phyloP scores from a whole-genome alignment of 208 protist genomes.

The Leishmania amazonensis region DNA sequence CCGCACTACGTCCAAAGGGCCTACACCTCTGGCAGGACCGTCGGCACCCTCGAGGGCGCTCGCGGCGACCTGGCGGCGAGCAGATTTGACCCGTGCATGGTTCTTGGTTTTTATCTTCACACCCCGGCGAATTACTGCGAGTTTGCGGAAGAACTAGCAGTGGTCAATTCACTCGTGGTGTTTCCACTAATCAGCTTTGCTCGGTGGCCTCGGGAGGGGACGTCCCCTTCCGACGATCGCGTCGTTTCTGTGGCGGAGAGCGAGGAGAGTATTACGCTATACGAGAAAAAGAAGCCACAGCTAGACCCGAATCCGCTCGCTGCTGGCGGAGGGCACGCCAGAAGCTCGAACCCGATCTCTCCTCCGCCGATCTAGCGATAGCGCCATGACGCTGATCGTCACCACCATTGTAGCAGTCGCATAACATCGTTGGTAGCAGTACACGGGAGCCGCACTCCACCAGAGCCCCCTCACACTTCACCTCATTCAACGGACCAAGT shows the following conservation, averaged over 20 bases:
- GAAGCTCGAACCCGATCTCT: not conserved
- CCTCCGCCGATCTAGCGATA: not conserved
- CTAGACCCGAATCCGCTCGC: not conserved
- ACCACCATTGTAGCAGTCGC: not conserved
- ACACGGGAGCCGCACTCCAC: too few relatives aligned
- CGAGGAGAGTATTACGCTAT: not conserved
- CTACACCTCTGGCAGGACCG: slow-evolving; percentile 40
- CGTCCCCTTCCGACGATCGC: not conserved
- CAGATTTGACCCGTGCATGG: slow-evolving; percentile 51
- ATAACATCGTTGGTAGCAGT: not conserved
- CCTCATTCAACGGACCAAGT: not conserved
- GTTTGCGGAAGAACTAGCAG: slow-evolving; percentile 42
- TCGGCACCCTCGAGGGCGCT: slow-evolving; percentile 12
- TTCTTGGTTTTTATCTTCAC: slow-evolving; percentile 66
- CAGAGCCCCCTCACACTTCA: not conserved
- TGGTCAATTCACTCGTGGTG: slow-evolving; percentile 36
- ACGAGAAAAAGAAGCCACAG: not conserved
- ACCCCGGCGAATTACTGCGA: slow-evolving; percentile 36
- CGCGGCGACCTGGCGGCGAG: slow-evolving; percentile 14
- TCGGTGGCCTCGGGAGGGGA: not conserved
- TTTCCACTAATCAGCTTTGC: slow-evolving; percentile 51
- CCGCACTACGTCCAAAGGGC: slow-evolving; percentile 77
- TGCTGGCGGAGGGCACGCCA: not conserved
- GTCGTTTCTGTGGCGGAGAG: not conserved
- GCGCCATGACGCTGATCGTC: not conserved